Evolutionary conservation across 805 yeast species (phyloP).

Genomic region (Ogataea allantospora): DNA sequence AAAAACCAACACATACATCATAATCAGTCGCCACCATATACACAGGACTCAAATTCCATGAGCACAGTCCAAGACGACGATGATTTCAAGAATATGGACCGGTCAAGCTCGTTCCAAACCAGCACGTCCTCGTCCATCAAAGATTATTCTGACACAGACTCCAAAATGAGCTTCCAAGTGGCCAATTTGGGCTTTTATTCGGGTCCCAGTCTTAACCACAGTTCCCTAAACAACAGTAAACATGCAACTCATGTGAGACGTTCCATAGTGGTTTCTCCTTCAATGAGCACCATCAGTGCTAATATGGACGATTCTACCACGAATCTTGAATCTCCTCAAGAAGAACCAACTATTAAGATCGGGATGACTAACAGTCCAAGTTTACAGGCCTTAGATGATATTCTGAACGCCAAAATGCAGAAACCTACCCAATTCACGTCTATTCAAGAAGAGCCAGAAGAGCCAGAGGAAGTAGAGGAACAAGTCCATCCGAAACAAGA

Average conservation of each 20-base stretch:
- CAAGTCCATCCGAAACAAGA: not conserved
- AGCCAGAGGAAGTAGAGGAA: conserved; percentile 9
- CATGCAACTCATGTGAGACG: conserved; percentile 33
- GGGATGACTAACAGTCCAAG: conserved; percentile 38
- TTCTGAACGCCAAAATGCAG: conserved; percentile 30
- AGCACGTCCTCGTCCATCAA: conserved; percentile 32
- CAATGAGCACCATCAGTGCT: conserved; percentile 27
- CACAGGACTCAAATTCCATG: conserved; percentile 32
- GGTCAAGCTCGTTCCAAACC: conserved; percentile 39
- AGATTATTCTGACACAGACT: conserved; percentile 3
- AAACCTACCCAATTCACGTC: conserved; percentile 7
- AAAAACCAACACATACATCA: conserved; percentile 4
- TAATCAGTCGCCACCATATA: conserved; percentile 23
- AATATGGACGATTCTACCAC: not conserved
- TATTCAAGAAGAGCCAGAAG: conserved; percentile 20
- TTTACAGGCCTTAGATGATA: conserved; percentile 34
- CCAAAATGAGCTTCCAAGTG: conserved; percentile 17
- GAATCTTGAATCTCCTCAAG: conserved; percentile 10
- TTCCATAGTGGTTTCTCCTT: conserved; percentile 34
- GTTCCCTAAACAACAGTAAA: conserved; percentile 20
- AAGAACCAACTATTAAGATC: conserved; percentile 31
- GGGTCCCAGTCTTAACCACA: conserved; percentile 30
- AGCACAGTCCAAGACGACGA: conserved; percentile 36
- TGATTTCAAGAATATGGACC: conserved; percentile 32
- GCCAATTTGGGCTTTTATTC: conserved; percentile 25